A percentile compares a stretch with the other conserved stretches of the same genome.
These are phyloP conservation scores for Pyrus hybrid DNA, from an alignment of 331 rosid species.

Conservation along the genomic window DNA sequence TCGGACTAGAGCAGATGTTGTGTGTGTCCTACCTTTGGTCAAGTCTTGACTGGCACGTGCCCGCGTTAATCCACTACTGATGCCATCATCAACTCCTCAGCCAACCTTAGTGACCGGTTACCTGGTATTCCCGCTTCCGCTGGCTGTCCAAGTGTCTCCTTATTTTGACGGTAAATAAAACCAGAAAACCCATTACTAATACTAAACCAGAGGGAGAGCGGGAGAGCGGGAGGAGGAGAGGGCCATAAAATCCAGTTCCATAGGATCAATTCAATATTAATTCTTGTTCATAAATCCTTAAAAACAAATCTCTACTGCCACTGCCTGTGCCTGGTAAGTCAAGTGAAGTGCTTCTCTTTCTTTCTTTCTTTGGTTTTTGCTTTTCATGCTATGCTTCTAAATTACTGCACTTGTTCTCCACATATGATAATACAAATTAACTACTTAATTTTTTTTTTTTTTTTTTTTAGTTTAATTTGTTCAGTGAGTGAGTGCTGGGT, in stretches of 20 bases:
- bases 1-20: neutral
- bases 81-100: neutral
- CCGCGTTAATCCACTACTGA: too few species aligned
- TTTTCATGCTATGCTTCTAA: neutral
- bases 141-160: neutral
- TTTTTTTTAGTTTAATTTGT: neutral
- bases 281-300: neutral
- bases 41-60: too few species aligned
- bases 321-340: neutral
- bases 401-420: neutral
- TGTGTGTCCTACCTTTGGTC: too few species aligned
- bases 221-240: neutral
- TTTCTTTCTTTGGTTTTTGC: neutral
- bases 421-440: neutral
- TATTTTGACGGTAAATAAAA: too few species aligned
- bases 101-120: constrained; percentile 12
- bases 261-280: neutral
- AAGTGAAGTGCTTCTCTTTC: neutral
- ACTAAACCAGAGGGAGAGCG: neutral
- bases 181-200: too few species aligned
- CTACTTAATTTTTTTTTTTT: too few species aligned
- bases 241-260: neutral
- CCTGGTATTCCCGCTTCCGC: neutral
- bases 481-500: neutral
- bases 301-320: neutral